A percentile compares a stretch with the other conserved stretches of the same genome.
These are phyloP conservation scores for Phytophthora vignae DNA, from an alignment of 352 stramenopile species.

Conservation along the genomic window DNA sequence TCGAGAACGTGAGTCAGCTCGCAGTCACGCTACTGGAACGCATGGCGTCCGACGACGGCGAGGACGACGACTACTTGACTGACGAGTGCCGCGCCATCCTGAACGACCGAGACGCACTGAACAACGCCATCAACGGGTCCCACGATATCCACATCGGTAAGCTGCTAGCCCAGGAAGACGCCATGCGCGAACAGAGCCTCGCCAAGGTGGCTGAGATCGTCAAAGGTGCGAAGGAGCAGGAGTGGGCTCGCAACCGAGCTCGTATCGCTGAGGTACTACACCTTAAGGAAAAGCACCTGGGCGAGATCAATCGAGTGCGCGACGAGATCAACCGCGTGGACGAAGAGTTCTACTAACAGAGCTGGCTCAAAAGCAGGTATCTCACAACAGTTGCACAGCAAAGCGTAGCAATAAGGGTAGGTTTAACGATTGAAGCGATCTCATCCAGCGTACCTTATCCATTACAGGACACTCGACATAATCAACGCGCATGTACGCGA, in stretches of 20 bases:
- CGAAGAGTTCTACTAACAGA: conserved; percentile 73
- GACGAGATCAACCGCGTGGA: conserved; percentile 83
- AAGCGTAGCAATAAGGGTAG: not conserved
- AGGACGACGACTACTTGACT: conserved; percentile 82
- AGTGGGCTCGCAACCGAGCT: conserved; percentile 79
- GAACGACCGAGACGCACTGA: conserved; percentile 84
- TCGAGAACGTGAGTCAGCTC: conserved; percentile 85
- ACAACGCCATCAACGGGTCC: conserved; percentile 90
- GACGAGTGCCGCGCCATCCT: conserved; percentile 85
- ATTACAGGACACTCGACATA: not conserved
- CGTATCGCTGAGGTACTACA: conserved; percentile 78
- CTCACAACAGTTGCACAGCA: not conserved
- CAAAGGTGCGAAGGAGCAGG: conserved; percentile 64
- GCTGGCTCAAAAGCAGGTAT: not conserved
- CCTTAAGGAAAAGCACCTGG: conserved; percentile 76
- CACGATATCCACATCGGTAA: conserved; percentile 94
- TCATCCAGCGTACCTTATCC: not conserved
- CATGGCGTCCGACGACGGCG: conserved; percentile 78
- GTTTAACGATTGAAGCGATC: not conserved
- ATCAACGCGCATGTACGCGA: no score
- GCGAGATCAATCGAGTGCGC: conserved; percentile 65
- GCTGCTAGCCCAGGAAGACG: conserved; percentile 86
- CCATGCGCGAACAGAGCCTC: conserved; percentile 82
- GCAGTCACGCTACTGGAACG: conserved; percentile 78
- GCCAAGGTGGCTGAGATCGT: conserved; percentile 75